Conservation (phyloP, 2,329 filamentous ascomycete genomes). For the Colletotrichum cordylinicola region DNA sequence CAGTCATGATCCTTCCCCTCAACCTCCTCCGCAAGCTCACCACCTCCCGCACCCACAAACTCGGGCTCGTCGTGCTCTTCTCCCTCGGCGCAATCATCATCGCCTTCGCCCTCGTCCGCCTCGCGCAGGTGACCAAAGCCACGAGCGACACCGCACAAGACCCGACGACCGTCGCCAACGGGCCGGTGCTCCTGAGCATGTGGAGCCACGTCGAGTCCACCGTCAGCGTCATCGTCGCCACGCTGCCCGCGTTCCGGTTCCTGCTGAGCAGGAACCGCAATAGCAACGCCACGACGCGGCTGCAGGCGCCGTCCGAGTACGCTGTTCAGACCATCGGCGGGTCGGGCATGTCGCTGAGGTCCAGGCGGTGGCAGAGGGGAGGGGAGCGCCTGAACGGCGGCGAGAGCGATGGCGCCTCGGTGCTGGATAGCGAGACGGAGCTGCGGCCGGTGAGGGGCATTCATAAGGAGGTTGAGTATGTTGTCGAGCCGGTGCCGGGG, state of each 20-base stretch:
- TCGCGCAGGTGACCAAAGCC: conserved; percentile 1
- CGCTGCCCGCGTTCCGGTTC: conserved; percentile 16
- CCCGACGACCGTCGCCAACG: conserved; percentile 14
- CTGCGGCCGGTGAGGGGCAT: neutral
- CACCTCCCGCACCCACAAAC: conserved; percentile 1
- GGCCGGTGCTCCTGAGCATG: conserved; percentile 19
- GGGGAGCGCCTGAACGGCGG: neutral
- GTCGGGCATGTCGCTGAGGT: neutral
- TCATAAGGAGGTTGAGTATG: neutral
- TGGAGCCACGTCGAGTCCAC: conserved; percentile 21
- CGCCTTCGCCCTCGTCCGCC: conserved; percentile 15
- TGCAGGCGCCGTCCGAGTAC: neutral
- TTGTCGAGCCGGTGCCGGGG: neutral
- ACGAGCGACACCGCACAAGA: conserved; percentile 11
- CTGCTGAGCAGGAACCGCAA: conserved; percentile 8
- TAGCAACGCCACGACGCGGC: neutral
- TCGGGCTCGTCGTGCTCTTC: conserved; percentile 17
- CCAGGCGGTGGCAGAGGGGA: neutral
- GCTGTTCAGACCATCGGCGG: neutral
- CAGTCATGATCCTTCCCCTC: conserved; percentile 10
- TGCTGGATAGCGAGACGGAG: conserved; percentile 8
- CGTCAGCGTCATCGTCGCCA: conserved; percentile 15
- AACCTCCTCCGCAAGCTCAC: conserved; percentile 5
- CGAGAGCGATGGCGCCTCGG: neutral
- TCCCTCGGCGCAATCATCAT: conserved; percentile 15